phyloP scores from a whole-genome alignment of 139 green algal genomes.

The Medakamo hakoo region DNA sequence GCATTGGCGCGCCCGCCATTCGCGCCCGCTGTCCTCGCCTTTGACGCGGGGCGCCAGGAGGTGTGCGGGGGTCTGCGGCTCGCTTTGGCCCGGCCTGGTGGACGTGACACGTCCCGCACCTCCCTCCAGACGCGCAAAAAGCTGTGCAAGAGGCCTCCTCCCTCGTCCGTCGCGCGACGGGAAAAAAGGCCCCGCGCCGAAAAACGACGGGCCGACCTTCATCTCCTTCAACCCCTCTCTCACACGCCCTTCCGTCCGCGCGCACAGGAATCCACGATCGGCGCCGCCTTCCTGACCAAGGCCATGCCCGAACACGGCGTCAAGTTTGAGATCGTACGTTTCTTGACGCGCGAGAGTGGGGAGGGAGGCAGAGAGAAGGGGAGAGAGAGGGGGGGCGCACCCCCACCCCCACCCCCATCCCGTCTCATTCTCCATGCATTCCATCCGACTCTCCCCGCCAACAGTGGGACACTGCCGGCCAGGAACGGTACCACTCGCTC shows the following conservation, averaged over 20 bases:
- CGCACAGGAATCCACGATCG: slow-evolving; percentile 91
- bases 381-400: too few relatives aligned
- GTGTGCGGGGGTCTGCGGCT: not conserved
- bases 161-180: too few relatives aligned
- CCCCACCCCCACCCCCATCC: not conserved
- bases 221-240: too few relatives aligned
- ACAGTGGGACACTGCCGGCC: slow-evolving; percentile 83
- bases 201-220: too few relatives aligned
- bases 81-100: too few relatives aligned
- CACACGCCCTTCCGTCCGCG: not conserved
- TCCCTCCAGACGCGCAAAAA: too few relatives aligned
- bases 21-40: too few relatives aligned
- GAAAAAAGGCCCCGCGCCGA: too few relatives aligned
- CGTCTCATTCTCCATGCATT: slow-evolving; percentile 1
- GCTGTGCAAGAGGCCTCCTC: too few relatives aligned
- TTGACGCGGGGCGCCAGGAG: not conserved
- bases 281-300: slow-evolving; percentile 95
- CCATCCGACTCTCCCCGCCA: slow-evolving; percentile 1
- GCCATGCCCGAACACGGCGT: slow-evolving; percentile 83
- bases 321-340: slow-evolving; percentile 99
- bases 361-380: too few relatives aligned
- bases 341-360: not conserved
- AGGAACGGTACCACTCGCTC: slow-evolving; percentile 95
- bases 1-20: not conserved
- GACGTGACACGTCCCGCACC: too few relatives aligned